Evolutionary conservation across 768 basidiomycete genomes (phyloP).

Genomic region (Naganishia friedmannii): DNA sequence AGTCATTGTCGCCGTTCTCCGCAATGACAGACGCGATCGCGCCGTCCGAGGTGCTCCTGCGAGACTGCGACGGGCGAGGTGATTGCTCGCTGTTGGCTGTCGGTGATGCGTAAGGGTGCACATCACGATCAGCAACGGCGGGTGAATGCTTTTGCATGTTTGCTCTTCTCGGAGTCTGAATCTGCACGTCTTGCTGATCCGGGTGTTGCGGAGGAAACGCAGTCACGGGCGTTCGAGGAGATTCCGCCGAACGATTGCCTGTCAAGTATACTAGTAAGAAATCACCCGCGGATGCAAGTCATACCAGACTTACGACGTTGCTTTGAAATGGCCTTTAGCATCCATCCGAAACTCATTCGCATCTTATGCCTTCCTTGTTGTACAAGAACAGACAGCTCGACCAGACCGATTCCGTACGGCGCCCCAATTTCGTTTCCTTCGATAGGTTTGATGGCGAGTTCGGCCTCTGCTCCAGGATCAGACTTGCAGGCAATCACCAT

Average conservation of each 20-base stretch:
- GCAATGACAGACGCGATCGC: not conserved
- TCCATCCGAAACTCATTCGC: constrained; percentile 54
- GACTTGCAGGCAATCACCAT: constrained; percentile 86
- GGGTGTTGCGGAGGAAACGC: not conserved
- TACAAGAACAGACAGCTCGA: constrained; percentile 64
- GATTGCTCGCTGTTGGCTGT: not conserved
- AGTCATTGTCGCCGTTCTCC: not conserved
- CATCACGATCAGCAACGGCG: not conserved
- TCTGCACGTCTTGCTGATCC: not conserved
- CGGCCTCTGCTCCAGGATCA: constrained; percentile 57
- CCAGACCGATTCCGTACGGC: constrained; percentile 70
- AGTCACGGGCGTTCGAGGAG: no score
- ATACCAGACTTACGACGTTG: constrained; percentile 19
- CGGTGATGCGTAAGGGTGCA: not conserved
- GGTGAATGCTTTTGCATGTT: not conserved
- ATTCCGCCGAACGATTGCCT: not conserved
- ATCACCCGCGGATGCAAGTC: not conserved
- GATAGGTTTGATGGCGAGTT: constrained; percentile 46
- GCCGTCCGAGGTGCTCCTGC: not conserved
- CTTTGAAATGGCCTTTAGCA: constrained; percentile 38
- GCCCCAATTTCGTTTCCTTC: constrained; percentile 56
- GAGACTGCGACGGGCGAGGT: not conserved
- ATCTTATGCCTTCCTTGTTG: constrained; percentile 69
- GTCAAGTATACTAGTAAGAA: not conserved
- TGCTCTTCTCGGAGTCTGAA: not conserved